Evolutionary conservation across 305 asterid species (phyloP).

Genomic region (Rubia occidens): DNA sequence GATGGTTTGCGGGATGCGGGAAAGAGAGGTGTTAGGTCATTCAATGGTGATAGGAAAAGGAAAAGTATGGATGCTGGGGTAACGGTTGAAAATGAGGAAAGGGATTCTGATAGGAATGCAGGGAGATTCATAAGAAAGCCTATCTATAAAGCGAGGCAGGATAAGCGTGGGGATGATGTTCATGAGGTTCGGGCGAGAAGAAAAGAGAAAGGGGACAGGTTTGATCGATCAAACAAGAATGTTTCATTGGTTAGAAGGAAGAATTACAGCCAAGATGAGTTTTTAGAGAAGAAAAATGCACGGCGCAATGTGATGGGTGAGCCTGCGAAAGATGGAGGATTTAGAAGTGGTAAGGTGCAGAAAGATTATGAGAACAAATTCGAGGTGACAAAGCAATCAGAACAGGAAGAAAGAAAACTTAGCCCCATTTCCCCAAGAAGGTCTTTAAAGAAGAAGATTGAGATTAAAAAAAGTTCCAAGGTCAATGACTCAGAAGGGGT

Average conservation of each 20-base stretch:
- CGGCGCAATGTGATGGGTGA: slow-evolving; percentile 23
- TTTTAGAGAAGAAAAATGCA: slow-evolving; percentile 27
- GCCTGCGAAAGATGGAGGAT: slow-evolving; percentile 24
- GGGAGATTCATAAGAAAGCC: slow-evolving; percentile 22
- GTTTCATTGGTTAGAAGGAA: slow-evolving; percentile 18
- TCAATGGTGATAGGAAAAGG: slow-evolving; percentile 35
- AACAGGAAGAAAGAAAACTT: slow-evolving; percentile 24
- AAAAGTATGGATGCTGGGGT: slow-evolving; percentile 43
- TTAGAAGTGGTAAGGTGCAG: slow-evolving; percentile 25
- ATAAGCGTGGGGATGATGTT: slow-evolving; percentile 13
- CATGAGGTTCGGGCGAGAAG: slow-evolving; percentile 23
- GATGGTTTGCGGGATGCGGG: slow-evolving; percentile 2
- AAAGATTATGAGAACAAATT: slow-evolving; percentile 26
- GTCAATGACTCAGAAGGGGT: slow-evolving; percentile 26
- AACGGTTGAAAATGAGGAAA: slow-evolving; percentile 16
- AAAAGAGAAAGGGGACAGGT: slow-evolving; percentile 23
- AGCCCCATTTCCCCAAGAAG: slow-evolving; percentile 26
- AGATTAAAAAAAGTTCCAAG: slow-evolving; percentile 30
- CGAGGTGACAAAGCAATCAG: slow-evolving; percentile 19
- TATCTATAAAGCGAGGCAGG: slow-evolving; percentile 14
- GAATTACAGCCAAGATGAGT: slow-evolving; percentile 25
- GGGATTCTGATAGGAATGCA: slow-evolving; percentile 12
- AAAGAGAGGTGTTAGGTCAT: slow-evolving; percentile 20
- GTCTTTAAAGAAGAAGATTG: slow-evolving; percentile 32
- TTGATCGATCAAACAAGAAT: slow-evolving; percentile 20